Base-by-base conservation (phyloP, 768 basidiomycete species). In the Filobasidium floriforme region DNA sequence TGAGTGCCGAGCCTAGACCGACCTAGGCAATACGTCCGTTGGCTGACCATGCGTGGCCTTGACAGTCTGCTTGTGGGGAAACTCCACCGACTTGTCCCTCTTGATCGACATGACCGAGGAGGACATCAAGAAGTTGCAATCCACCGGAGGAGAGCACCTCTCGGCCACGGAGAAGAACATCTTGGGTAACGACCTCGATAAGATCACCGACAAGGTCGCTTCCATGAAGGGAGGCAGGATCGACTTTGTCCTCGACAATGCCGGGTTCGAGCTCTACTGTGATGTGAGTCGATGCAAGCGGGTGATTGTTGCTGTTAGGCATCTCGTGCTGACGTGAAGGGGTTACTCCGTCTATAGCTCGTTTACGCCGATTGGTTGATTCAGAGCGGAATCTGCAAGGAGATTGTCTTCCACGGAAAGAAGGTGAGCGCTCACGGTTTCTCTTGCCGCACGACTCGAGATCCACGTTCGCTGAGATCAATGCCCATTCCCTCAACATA, bases 31-130 rank as follows among this genome's bases (percentile, higher is more conserved):
- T 9, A 37, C 9, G 9, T 9, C 32, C 32, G 4, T 15, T 10
- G 41, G 57, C 19, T 49, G 1, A 60, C 32, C 9, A 37, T 37
- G 9, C 32, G 32, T 37, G 32, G 32, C 32, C 9, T 37, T 9
- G 9, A n/a, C 59, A 90, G 91, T 96, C 61, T 94, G 92, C 75
- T 83, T 94, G 14, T 96, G 92, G 92, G 93, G 93, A 18, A 96
- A 97, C 80, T 92, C 92, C 10, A 97, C 93, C 60, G 93, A 96
- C 79, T 82, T 96, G 60, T 94, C 92, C 1, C 83, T 97, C 43
- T 83, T 96, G 66, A 97, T 96, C 79, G 90, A 97, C 80, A 94
- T 96, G 92, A 89, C 89, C 7, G 93, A 97, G 79, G 92, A 96
- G 37, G 92, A 96, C 77, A 96, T 97, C 80, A 92, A 92, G 77